These are phyloP conservation scores for Auricularia heimuer DNA, from an alignment of 768 basidiomycete species.

Conservation along the genomic window DNA sequence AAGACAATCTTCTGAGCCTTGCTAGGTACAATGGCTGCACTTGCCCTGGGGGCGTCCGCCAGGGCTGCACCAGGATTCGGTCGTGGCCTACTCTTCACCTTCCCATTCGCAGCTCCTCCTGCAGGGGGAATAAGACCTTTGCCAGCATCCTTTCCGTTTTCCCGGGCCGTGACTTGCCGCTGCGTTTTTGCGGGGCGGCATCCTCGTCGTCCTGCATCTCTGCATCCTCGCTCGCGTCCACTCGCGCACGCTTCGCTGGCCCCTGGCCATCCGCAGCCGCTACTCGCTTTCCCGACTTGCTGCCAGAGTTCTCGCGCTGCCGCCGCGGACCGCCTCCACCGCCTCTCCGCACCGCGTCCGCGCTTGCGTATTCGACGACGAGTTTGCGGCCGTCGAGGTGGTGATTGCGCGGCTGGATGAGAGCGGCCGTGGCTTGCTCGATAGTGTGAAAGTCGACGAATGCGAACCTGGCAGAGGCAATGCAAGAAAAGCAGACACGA, in stretches of 20 bases:
- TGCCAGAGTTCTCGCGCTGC: background rate
- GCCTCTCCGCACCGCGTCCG: conserved; percentile 83
- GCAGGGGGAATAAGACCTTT: background rate
- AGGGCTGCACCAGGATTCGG: conserved; percentile 14
- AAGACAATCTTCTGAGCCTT: conserved; percentile 15
- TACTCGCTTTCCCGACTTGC: background rate
- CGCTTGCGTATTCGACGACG: conserved; percentile 80
- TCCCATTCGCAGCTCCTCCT: background rate
- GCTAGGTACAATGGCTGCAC: conserved; percentile 13
- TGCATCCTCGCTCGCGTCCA: background rate
- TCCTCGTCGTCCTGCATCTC: background rate
- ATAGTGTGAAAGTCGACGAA: conserved; percentile 83
- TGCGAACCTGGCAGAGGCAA: conserved; percentile 53
- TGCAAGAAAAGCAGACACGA: no score
- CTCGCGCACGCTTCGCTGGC: background rate
- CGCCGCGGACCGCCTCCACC: conserved; percentile 26
- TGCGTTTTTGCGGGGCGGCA: background rate
- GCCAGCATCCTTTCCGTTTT: background rate
- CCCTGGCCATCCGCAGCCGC: background rate
- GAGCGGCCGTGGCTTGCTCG: conserved; percentile 70
- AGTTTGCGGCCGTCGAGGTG: conserved; percentile 74
- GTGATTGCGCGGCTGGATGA: conserved; percentile 80
- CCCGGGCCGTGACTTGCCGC: background rate
- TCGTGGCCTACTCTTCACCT: background rate
- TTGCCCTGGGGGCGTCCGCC: conserved; percentile 11